These are phyloP conservation scores for Xylaria sp. DNA, from an alignment of 2,329 filamentous ascomycete species.

Conservation along the genomic window DNA sequence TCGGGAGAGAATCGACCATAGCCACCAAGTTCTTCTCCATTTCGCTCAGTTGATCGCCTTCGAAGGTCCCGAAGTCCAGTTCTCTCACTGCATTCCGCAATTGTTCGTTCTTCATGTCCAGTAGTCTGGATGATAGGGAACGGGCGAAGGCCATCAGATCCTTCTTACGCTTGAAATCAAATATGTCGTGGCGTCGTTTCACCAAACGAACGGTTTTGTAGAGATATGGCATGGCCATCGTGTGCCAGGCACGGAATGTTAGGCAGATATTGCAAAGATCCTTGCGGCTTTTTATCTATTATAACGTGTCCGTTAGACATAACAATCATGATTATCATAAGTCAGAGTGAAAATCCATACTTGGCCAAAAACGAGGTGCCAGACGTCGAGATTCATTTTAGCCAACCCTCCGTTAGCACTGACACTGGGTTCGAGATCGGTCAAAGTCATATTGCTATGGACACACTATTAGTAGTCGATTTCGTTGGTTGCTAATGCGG, in stretches of 20 bases:
- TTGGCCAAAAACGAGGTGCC: slow-evolving; percentile 15
- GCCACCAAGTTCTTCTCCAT: slow-evolving; percentile 22
- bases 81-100: slow-evolving; percentile 27
- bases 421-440: not conserved
- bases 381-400: slow-evolving; percentile 12
- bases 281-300: slow-evolving; percentile 17
- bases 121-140: slow-evolving; percentile 4
- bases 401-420: not conserved
- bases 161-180: not conserved
- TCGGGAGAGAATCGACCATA: slow-evolving; percentile 25
- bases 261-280: slow-evolving; percentile 29
- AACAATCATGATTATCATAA: too few species aligned
- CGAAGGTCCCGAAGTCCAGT: slow-evolving; percentile 22
- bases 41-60: not conserved
- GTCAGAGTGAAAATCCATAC: not conserved
- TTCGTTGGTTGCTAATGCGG: not conserved
- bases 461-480: too few species aligned
- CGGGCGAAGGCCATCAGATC: not conserved
- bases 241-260: slow-evolving; percentile 20
- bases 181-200: not conserved
- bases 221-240: slow-evolving; percentile 27
- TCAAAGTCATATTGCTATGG: not conserved
- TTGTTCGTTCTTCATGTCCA: slow-evolving; percentile 6
- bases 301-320: slow-evolving; percentile 13
- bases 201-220: slow-evolving; percentile 17